Percentiles rank a stretch among this genome's conserved stretches.
These are phyloP conservation scores for Penicillium frequentans DNA, from an alignment of 2,329 filamentous ascomycete genomes.

Conservation along the genomic window DNA sequence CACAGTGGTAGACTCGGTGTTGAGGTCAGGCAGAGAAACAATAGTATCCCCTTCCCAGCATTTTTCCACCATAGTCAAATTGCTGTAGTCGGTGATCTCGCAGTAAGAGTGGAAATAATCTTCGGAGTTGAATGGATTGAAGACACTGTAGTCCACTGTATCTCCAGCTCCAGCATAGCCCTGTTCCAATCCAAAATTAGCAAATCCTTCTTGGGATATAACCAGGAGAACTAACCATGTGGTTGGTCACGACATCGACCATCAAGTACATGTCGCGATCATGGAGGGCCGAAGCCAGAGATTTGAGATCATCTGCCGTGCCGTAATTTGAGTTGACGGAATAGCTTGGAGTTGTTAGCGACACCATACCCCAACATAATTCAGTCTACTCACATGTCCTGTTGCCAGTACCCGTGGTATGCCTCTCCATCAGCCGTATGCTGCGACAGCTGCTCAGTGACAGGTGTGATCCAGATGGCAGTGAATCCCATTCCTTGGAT, in stretches of 20 bases:
- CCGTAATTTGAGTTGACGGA: slow-evolving; percentile 61
- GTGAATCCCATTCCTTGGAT: slow-evolving; percentile 51
- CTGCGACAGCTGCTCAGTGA: slow-evolving; percentile 39
- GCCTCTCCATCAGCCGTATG: slow-evolving; percentile 41
- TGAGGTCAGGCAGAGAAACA: slow-evolving; percentile 49
- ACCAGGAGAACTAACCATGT: slow-evolving; percentile 10
- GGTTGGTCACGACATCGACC: slow-evolving; percentile 54
- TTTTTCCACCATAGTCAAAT: slow-evolving; percentile 45
- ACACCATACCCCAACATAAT: not conserved
- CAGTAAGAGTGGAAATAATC: slow-evolving; percentile 30
- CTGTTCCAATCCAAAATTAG: not conserved
- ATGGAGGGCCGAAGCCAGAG: slow-evolving; percentile 57
- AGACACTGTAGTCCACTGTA: slow-evolving; percentile 24
- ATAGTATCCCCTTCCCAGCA: slow-evolving; percentile 56
- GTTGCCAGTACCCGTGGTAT: slow-evolving; percentile 52
- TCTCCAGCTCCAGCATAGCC: slow-evolving; percentile 15
- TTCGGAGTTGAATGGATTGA: slow-evolving; percentile 28
- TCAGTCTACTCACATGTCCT: slow-evolving; percentile 36
- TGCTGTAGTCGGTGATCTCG: slow-evolving; percentile 52
- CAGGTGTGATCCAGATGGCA: slow-evolving; percentile 51
- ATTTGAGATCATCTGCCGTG: slow-evolving; percentile 58
- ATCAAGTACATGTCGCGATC: slow-evolving; percentile 60
- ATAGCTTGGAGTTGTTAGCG: slow-evolving; percentile 30
- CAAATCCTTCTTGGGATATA: not conserved
- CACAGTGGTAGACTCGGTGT: slow-evolving; percentile 45